phyloP scores from a whole-genome alignment of 1,284 basidiomycete species.

The Ganoderma sp. region DNA sequence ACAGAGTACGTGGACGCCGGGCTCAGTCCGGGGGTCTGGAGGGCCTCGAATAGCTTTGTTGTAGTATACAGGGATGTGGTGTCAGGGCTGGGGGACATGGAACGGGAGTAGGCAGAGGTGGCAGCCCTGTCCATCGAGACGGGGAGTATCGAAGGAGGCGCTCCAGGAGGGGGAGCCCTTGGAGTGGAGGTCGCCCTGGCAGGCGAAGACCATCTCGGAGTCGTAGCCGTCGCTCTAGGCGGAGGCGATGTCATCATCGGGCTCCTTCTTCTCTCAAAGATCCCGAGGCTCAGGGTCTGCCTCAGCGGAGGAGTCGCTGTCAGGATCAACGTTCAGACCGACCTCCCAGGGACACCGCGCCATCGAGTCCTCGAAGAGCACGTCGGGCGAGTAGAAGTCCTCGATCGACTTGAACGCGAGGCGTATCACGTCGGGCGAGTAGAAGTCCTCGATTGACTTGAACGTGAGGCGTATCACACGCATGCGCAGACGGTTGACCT shows the following conservation, averaged over 20 bases:
- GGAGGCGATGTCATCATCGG: constrained; percentile 38
- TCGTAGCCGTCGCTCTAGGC: constrained; percentile 71
- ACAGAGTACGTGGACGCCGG: constrained; percentile 40
- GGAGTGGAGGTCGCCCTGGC: constrained; percentile 43
- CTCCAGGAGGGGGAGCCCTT: constrained; percentile 46
- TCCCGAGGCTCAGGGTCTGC: constrained; percentile 38
- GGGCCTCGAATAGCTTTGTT: constrained; percentile 36
- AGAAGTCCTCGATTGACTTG: constrained; percentile 69
- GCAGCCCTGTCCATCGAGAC: constrained; percentile 17
- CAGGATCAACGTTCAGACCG: constrained; percentile 66
- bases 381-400: constrained; percentile 74
- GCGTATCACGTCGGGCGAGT: constrained; percentile 75
- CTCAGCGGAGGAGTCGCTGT: constrained; percentile 39
- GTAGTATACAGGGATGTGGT: constrained; percentile 35
- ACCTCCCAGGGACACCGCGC: constrained; percentile 82
- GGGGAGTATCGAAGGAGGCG: constrained; percentile 41
- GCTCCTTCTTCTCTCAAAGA: constrained; percentile 37
- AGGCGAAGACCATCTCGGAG: constrained; percentile 66
- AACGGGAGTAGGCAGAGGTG: constrained; percentile 38
- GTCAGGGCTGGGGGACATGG: constrained; percentile 36
- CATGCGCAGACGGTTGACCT: constrained; percentile 70
- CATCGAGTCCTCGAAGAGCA: constrained; percentile 82
- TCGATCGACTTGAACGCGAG: constrained; percentile 69
- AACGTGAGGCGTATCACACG: constrained; percentile 79
- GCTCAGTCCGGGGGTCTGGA: constrained; percentile 36